Base-by-base conservation (phyloP, 2,329 filamentous ascomycete species). In the Pseudocercospora cruenta region DNA sequence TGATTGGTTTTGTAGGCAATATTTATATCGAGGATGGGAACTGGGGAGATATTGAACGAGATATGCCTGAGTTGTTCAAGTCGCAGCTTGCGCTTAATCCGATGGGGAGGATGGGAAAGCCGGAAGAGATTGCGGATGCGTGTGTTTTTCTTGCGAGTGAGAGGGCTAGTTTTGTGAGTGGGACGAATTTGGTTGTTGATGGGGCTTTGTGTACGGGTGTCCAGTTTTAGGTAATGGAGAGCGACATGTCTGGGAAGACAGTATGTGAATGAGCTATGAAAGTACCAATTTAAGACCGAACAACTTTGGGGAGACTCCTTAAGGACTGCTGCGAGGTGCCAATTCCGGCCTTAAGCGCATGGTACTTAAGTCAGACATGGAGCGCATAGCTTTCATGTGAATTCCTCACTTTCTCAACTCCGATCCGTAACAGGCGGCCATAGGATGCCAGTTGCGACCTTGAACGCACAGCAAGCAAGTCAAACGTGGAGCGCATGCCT, bases 101-200 rank as follows among this genome's bases (percentile, higher is more conserved):
- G 1, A 80, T 81, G 62, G 79, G 79, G 3, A 76, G 82, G 4
- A 77, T 85, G 66, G 85, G 82, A 0, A 77, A 77, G 66, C 82
- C 84, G 0, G 81, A 83, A 19, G 85, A 87, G 65, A 80, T 86
- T 47, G 84, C 84, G 0, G 78, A 80, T 58, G 77, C 79, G 1
- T 78, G 86, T 43, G 76, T 74, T 0, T 86, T 84, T 63, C 64
- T 86, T 58, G 68, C 66, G 22, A 76, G 74, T 54, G 64, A 71
- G 28, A 68, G 69, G 62, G 74, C 74, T 45, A 67, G 63, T 31
- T 77, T 76, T 61, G 68, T 75, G n/a, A 71, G 64, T 28, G 74
- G 74, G 9, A 59, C 69, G n/a, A 77, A 76, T 64, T 64, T 76
- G 24, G 60, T 72, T n/a, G 73, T 76, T 16, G 75, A 77, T 67